phyloP scores from a whole-genome alignment of 371 early-diverging fungal genomes.

The Thermomucor indicae-seudaticae region DNA sequence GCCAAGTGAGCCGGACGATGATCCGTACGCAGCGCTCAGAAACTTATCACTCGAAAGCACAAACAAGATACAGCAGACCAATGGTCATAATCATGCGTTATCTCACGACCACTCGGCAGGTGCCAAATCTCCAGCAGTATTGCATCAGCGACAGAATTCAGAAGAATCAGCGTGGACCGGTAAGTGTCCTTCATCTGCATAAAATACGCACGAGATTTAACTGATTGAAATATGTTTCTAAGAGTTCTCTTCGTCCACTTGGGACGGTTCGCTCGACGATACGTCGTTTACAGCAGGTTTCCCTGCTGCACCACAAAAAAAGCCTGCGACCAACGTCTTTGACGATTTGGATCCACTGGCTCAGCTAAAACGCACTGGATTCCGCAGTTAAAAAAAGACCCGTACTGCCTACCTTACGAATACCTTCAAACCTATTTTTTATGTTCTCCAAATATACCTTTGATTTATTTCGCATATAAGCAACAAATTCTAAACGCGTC shows the following conservation, averaged over 20 bases:
- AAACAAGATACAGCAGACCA: background rate
- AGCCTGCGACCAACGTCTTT: constrained; percentile 7
- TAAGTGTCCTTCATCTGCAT: background rate
- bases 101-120: background rate
- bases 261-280: constrained; percentile 2
- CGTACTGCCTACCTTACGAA: too few species aligned
- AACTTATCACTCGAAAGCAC: constrained; percentile 1
- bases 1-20: constrained; percentile 4
- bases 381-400: too few species aligned
- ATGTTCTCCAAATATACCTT: too few species aligned
- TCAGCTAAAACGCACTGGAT: constrained; percentile 9
- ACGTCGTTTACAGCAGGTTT: background rate
- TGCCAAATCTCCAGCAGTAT: background rate
- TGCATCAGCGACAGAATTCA: background rate
- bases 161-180: background rate
- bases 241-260: background rate
- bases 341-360: constrained; percentile 20
- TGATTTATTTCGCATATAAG: too few species aligned
- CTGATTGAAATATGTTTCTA: background rate
- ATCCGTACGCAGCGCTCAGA: constrained; percentile 22
- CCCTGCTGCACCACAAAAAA: background rate
- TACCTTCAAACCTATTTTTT: too few species aligned
- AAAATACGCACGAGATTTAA: background rate
- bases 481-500: too few species aligned
- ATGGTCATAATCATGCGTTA: background rate